These are phyloP conservation scores for Blastobotrys raffinosifermentans DNA, from an alignment of 1,139 yeast species.

Conservation along the genomic window DNA sequence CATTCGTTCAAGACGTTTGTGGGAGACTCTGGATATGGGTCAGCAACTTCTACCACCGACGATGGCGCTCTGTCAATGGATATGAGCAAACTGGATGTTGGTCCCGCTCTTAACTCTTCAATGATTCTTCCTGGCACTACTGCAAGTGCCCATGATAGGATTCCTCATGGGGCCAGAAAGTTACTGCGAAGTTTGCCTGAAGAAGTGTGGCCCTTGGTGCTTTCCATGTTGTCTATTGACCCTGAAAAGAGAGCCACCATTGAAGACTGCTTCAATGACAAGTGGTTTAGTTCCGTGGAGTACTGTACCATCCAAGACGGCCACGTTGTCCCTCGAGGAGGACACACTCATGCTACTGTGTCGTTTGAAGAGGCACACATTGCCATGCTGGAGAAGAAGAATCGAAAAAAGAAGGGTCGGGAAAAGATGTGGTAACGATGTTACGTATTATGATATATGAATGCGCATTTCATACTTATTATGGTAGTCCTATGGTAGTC, in stretches of 20 bases:
- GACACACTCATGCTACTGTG: conserved; percentile 80
- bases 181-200: conserved; percentile 31
- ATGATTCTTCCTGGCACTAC: conserved; percentile 1
- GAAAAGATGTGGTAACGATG: conserved; percentile 35
- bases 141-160: not conserved
- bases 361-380: conserved; percentile 94
- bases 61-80: conserved; percentile 5
- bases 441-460: conserved; percentile 1
- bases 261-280: conserved; percentile 74
- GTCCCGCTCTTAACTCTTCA: not conserved
- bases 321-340: conserved; percentile 33
- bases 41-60: not conserved
- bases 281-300: conserved; percentile 63
- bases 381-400: conserved; percentile 75
- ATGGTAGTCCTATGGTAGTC: too few relatives aligned
- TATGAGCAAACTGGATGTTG: too few relatives aligned
- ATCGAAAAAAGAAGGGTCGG: conserved; percentile 34
- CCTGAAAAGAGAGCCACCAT: conserved; percentile 57
- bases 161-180: conserved; percentile 27
- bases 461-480: not conserved
- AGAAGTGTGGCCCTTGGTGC: conserved; percentile 30
- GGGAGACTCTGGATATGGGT: conserved; percentile 1
- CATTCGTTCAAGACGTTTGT: conserved; percentile 59
- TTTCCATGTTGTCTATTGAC: conserved; percentile 32
- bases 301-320: conserved; percentile 41